Percentiles rank a stretch among this genome's conserved stretches.
Evolutionary conservation across 352 stramenopile species (phyloP).

Genomic region (Globisporangium echinulatum): DNA sequence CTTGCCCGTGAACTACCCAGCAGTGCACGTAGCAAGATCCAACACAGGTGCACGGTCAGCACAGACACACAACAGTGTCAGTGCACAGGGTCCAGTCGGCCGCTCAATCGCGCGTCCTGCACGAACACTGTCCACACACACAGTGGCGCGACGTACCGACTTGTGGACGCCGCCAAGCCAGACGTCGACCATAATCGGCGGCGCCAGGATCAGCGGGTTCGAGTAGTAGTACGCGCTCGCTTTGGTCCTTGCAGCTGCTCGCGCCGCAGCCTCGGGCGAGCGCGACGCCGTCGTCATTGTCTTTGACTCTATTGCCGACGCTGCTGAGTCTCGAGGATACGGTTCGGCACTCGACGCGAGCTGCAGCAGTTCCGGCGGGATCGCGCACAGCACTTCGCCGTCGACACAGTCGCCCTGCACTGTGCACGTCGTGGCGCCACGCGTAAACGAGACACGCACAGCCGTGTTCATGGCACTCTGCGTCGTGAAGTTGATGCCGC

Average conservation of each 20-base stretch:
- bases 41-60: no score
- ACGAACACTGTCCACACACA: no score
- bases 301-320: neutral
- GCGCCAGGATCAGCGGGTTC: constrained; percentile 4
- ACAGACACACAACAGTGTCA: neutral
- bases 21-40: neutral
- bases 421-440: constrained; percentile 13
- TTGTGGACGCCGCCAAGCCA: constrained; percentile 54
- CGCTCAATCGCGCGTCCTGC: no score
- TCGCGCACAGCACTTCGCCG: constrained; percentile 27
- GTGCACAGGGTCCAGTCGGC: no score
- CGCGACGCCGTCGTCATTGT: neutral
- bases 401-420: constrained; percentile 28
- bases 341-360: neutral
- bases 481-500: constrained; percentile 54
- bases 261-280: neutral
- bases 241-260: neutral
- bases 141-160: constrained; percentile 18
- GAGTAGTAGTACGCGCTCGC: neutral
- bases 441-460: constrained; percentile 42
- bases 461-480: constrained; percentile 8
- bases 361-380: constrained; percentile 24
- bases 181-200: constrained; percentile 52
- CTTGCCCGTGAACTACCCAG: constrained; percentile 41
- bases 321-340: neutral